Evolutionary conservation across 2,329 filamentous ascomycete species (phyloP).

Genomic region (Annulohypoxylon truncatum): DNA sequence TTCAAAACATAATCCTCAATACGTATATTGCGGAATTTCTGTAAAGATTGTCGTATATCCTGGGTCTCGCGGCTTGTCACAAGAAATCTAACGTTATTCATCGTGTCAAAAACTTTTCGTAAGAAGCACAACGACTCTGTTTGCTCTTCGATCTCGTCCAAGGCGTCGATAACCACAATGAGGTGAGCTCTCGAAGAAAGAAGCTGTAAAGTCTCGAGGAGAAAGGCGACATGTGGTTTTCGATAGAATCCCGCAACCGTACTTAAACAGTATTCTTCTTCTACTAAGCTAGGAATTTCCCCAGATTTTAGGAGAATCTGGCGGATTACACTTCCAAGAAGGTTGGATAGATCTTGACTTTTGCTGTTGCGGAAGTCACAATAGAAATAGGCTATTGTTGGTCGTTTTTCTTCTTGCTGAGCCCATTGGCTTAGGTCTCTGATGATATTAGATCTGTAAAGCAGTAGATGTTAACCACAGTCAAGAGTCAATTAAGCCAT

Average conservation of each 20-base stretch:
- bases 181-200: not conserved
- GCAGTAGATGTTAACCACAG: too few species aligned
- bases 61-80: constrained; percentile 17
- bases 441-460: not conserved
- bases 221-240: constrained; percentile 12
- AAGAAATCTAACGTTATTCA: constrained; percentile 12
- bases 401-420: constrained; percentile 5
- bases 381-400: constrained; percentile 17
- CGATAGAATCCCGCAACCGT: constrained; percentile 9
- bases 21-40: constrained; percentile 5
- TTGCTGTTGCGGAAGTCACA: constrained; percentile 19
- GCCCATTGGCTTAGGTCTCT: constrained; percentile 12
- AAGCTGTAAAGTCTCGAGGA: not conserved
- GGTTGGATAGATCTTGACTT: constrained; percentile 7
- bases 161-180: constrained; percentile 12
- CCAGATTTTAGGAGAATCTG: constrained; percentile 4
- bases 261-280: not conserved
- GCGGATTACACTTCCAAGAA: constrained; percentile 16
- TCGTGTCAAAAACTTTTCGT: not conserved
- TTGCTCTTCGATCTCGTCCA: constrained; percentile 19
- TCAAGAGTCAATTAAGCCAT: not conserved
- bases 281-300: not conserved
- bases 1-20: constrained; percentile 16
- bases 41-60: constrained; percentile 12
- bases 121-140: constrained; percentile 11